Evolutionary conservation across 208 protist species (phyloP), one percentile per base, ranked within the genome.

Genomic region (Leishmania mexicana): DNA sequence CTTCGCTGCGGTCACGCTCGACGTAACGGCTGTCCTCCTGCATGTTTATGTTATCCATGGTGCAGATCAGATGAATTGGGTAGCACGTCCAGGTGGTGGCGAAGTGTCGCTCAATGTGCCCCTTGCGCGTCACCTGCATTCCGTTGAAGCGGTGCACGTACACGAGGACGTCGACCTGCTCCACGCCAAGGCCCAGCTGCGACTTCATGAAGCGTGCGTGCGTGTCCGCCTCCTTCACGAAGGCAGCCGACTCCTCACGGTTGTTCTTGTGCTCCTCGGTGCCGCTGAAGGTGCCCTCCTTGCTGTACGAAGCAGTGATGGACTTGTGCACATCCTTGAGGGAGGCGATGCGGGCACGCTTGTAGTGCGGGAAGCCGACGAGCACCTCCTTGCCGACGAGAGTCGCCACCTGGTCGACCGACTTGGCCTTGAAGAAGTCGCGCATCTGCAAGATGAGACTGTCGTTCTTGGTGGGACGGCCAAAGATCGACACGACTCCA

Each of bases 341-440:
- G 6, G 87, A 84, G n/a, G 86, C 85, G 38, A 98, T 83, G 79
- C 94, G 91, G 38, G 93, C 96, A 57, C 93, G 88, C 83, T 95
- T 96, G 85, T 95, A 96, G 80, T 97, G 91, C 68, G 96, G 96
- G 80, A 94, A 98, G 47, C 92, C 96, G 31, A 97, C 93, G 31
- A 96, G 85, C 60, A 98, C 89, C 83, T 96, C 93, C 75, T 93
- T 86, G 47, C 93, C 93, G 40, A 97, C 76, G 45, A 97, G 85
- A 78, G 78, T 83, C 49, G 81, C 85, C 31, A 80, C 89, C 49
- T 93, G 87, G 19, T 81, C 82, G 38, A 76, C 80, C 53, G 80
- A 71, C 78, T 76, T 84, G 45, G 83, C 84, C n/a, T 45, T 71
- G 75, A 76, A 85, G 81, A 84, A 88, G 74, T 79, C 76, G 57